Base-by-base conservation (phyloP, 2,329 filamentous ascomycete species). In the Penicillium oxalicum region DNA sequence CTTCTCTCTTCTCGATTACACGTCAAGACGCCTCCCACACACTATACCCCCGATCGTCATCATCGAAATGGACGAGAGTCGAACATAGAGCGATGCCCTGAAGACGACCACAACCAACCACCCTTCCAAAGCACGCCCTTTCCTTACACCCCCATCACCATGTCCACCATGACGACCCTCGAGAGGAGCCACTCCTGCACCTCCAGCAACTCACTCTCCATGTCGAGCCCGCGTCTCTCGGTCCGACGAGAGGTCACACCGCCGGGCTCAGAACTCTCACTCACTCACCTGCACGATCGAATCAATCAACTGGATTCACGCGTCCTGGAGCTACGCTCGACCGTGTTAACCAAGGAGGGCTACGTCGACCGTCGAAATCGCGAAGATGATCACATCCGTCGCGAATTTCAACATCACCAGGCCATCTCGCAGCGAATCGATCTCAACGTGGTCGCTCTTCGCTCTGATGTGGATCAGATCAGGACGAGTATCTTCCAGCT, bases 311-410 rank as follows among this genome's bases (percentile, higher is more conserved):
- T 71, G 8, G 68, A 70, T 39, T 66, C 68, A 4, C 66, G 63
- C 42, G 56, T 71, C 5, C 56, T 63, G 27, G 68, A 70, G 13
- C 58, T 71, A n/a, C 66, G 65, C 28, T 62, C 66, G 11, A 62
- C 58, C 26, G 57, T 68, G n/a, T 48, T 71, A 28, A 70, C 68
- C 24, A 68, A 67, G 48, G 67, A 71, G 41, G 61, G 58, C 26
- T 71, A 71, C 55, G 58, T 65, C 40, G 67, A 70, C 43, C 63
- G 68, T 45, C 61, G 68, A 2, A 70, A 70, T 50, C 62, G 65
- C 12, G 67, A 71, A 56, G 69, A 71, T 50, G 60, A 68, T 9
- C 63, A 66, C 38, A 61, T 71, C 32, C 64, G 66, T 37, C 66
- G 67, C 5, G 69, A 71, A 47, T 70, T 71, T 33, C 64, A 69